A percentile compares a stretch with the other conserved stretches of the same genome.
Evolutionary conservation across 306 rosid species (phyloP).

Genomic region (Hippophae rhamnoides): DNA sequence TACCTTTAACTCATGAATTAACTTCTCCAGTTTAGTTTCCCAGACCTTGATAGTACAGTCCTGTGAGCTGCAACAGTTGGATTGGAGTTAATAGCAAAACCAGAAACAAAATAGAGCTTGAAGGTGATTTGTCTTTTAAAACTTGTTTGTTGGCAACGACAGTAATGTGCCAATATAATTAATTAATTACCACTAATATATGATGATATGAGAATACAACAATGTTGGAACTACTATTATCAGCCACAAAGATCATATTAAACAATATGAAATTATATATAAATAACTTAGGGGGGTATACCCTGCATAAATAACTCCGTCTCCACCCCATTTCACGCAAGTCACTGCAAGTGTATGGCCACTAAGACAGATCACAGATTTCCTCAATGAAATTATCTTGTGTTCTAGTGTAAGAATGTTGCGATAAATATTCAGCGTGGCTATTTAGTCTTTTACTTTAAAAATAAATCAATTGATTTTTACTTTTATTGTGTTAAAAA

Average conservation of each 20-base stretch:
- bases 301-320: slow-evolving; percentile 92
- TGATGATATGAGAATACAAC: too few relatives aligned
- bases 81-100: slow-evolving; percentile 11
- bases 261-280: too few relatives aligned
- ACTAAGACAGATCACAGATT: slow-evolving; percentile 53
- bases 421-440: neutral
- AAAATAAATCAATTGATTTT: too few relatives aligned
- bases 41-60: slow-evolving; percentile 89
- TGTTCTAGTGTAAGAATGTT: neutral
- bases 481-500: too few relatives aligned
- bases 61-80: slow-evolving; percentile 52
- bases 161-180: too few relatives aligned
- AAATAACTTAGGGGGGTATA: slow-evolving; percentile 2
- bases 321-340: slow-evolving; percentile 98
- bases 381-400: slow-evolving; percentile 27
- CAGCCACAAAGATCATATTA: too few relatives aligned
- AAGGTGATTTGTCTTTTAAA: neutral
- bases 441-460: too few relatives aligned
- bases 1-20: slow-evolving; percentile 81
- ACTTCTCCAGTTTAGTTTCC: slow-evolving; percentile 89
- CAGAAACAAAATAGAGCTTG: neutral
- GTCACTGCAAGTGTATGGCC: slow-evolving; percentile 92
- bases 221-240: too few relatives aligned
- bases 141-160: too few relatives aligned
- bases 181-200: too few relatives aligned